Evolutionary conservation across 1,284 basidiomycete species (phyloP).

Genomic region (Ganoderma multipileum): DNA sequence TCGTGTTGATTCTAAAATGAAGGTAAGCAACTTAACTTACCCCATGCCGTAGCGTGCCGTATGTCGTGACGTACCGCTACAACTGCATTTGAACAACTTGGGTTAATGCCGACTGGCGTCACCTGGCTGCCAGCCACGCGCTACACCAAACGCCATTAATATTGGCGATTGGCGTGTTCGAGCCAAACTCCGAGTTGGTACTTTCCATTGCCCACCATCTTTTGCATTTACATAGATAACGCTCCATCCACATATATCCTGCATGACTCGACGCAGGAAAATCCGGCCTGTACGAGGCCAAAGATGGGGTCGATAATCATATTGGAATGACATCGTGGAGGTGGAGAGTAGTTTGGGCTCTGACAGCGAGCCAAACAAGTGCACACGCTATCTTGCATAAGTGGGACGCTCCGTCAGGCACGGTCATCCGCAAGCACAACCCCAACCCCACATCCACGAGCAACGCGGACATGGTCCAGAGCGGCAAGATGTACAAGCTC

Average conservation of each 20-base stretch:
- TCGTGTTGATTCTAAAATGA: too few species aligned
- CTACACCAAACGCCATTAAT: too few species aligned
- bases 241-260: neutral
- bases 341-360: neutral
- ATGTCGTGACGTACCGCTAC: too few species aligned
- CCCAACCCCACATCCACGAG: neutral
- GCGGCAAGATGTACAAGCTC: conserved; percentile 47
- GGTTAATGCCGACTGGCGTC: too few species aligned
- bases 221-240: neutral
- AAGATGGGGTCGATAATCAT: neutral
- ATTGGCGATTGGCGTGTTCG: too few species aligned
- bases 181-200: too few species aligned
- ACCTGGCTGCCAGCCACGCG: too few species aligned
- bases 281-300: neutral
- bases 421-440: too few species aligned
- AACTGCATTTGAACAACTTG: too few species aligned
- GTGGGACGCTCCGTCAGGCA: neutral
- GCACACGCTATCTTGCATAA: neutral
- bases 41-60: too few species aligned
- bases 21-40: too few species aligned
- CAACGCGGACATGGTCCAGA: neutral
- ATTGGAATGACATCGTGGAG: neutral
- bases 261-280: neutral
- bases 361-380: neutral
- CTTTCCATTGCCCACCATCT: neutral